A percentile compares a stretch with the other conserved stretches of the same genome.
Conservation (phyloP, 345 rosid genomes). For the Heritiera fomes region DNA sequence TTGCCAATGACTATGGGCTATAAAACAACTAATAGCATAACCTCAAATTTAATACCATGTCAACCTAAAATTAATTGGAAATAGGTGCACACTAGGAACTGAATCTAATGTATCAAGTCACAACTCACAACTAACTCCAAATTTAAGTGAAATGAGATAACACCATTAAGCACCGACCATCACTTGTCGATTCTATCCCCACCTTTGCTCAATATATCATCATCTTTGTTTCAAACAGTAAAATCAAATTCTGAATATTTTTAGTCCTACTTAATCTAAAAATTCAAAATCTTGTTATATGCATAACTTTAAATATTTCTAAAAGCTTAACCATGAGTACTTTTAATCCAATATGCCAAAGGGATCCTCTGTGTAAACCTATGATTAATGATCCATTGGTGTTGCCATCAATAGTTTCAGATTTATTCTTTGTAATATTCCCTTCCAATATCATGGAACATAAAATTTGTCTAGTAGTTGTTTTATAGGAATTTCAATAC, state of each 20-base stretch:
- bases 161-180: background rate
- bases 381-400: no score
- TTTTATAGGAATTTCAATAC: no score
- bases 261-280: conserved; percentile 1
- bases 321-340: background rate
- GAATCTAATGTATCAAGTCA: background rate
- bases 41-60: background rate
- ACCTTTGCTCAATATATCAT: background rate
- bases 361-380: no score
- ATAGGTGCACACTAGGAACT: background rate
- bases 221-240: background rate
- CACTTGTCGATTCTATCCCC: background rate
- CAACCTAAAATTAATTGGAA: background rate
- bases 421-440: no score
- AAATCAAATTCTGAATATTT: background rate
- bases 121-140: background rate
- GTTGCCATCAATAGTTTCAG: no score
- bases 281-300: background rate
- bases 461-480: no score
- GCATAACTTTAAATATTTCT: conserved; percentile 4
- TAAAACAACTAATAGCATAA: background rate
- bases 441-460: no score
- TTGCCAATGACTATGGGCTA: background rate
- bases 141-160: background rate
- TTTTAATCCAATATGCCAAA: no score